A percentile compares a stretch with the other conserved stretches of the same genome.
These are phyloP conservation scores for Bipolaris oryzae DNA, from an alignment of 2,329 filamentous ascomycete species.

Conservation along the genomic window DNA sequence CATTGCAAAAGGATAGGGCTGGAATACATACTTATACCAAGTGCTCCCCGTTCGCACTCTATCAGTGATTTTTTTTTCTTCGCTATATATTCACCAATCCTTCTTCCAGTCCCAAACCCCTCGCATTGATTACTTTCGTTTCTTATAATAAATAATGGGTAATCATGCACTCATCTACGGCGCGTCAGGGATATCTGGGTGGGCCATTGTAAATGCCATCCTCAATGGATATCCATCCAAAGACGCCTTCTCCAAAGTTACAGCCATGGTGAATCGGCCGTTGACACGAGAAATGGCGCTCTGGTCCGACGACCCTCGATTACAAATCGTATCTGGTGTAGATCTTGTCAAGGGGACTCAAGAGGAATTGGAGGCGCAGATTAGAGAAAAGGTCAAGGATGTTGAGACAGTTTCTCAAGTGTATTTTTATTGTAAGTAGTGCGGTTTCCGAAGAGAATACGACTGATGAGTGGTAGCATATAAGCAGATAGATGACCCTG, in stretches of 20 bases:
- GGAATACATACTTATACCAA: slow-evolving; percentile 1
- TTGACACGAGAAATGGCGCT: slow-evolving; percentile 39
- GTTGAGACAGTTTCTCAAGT: slow-evolving; percentile 50
- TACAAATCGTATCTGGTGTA: slow-evolving; percentile 50
- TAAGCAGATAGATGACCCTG: slow-evolving; percentile 38
- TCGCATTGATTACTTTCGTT: not conserved
- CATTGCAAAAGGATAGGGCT: not conserved
- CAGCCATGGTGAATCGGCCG: slow-evolving; percentile 57
- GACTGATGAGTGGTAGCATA: slow-evolving; percentile 24
- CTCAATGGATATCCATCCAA: slow-evolving; percentile 54
- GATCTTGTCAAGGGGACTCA: slow-evolving; percentile 48
- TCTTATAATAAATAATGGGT: slow-evolving; percentile 25
- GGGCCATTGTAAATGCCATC: slow-evolving; percentile 58
- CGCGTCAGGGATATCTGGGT: slow-evolving; percentile 58
- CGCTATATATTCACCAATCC: not conserved
- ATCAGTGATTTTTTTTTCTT: not conserved
- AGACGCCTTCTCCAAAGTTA: slow-evolving; percentile 53
- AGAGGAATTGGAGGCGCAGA: slow-evolving; percentile 39
- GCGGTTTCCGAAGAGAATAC: not conserved
- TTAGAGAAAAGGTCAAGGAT: slow-evolving; percentile 45
- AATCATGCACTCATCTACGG: slow-evolving; percentile 49
- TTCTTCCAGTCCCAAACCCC: not conserved
- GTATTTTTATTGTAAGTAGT: slow-evolving; percentile 46
- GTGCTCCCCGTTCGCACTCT: not conserved
- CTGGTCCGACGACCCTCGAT: slow-evolving; percentile 46